Conservation (phyloP, 176 grass and related monocot species). For the Aegilops bicornis region DNA sequence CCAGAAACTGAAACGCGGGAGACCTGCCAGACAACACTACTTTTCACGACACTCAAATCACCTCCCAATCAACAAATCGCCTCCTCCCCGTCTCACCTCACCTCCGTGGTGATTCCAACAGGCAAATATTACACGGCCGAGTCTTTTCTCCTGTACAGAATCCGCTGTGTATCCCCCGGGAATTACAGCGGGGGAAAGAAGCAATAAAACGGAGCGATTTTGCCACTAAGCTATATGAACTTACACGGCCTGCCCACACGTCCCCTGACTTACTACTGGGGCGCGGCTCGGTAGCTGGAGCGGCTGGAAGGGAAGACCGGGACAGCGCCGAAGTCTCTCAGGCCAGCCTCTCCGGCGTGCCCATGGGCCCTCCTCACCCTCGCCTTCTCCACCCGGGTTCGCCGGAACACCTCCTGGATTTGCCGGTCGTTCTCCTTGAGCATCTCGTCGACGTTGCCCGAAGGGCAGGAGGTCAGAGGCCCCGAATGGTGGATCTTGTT, state of each 20-base stretch:
- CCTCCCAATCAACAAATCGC: constrained; percentile 34
- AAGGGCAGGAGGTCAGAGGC: constrained; percentile 61
- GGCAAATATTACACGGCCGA: constrained; percentile 25
- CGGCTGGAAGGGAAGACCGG: constrained; percentile 88
- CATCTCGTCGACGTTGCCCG: constrained; percentile 85
- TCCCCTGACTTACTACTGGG: constrained; percentile 18
- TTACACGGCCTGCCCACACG: neutral
- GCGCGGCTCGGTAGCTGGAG: constrained; percentile 40
- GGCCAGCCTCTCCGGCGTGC: constrained; percentile 34
- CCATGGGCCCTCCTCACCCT: constrained; percentile 60
- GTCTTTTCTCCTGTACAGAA: constrained; percentile 43
- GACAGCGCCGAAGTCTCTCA: constrained; percentile 63
- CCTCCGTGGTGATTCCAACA: neutral
- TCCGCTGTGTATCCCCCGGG: neutral
- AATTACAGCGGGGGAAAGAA: neutral
- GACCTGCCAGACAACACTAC: neutral
- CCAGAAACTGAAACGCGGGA: neutral
- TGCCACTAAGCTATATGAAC: neutral
- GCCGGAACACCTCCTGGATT: constrained; percentile 79
- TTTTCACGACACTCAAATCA: neutral
- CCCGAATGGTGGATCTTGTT: constrained; percentile 96
- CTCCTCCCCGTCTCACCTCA: neutral
- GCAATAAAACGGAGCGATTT: neutral
- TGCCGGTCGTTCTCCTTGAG: constrained; percentile 98
- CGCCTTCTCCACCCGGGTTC: constrained; percentile 72